A percentile compares a stretch with the other conserved stretches of the same genome.
Evolutionary conservation across 2,329 filamentous ascomycete genomes (phyloP).

Genomic region (Aureobasidium pullulans): DNA sequence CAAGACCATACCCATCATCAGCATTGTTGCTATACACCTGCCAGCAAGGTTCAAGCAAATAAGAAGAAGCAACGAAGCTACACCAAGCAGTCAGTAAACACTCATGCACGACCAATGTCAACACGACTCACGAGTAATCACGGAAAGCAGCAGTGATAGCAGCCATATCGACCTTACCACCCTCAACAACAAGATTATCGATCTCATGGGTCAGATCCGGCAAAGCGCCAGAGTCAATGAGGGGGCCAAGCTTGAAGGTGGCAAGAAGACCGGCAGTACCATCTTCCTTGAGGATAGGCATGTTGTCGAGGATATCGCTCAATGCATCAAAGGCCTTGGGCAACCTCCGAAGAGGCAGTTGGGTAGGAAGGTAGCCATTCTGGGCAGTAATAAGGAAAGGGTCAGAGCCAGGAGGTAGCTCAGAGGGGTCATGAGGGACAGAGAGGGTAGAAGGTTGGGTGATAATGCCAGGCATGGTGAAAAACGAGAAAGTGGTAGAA

Average conservation of each 20-base stretch:
- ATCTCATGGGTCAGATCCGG: slow-evolving; percentile 69
- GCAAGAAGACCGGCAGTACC: slow-evolving; percentile 74
- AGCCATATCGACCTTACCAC: slow-evolving; percentile 63
- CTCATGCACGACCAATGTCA: too few relatives aligned
- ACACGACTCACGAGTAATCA: too few relatives aligned
- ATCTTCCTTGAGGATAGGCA: slow-evolving; percentile 69
- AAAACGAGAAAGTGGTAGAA: neutral
- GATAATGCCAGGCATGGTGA: slow-evolving; percentile 10
- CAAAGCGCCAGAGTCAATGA: slow-evolving; percentile 57
- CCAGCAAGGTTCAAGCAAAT: slow-evolving; percentile 87
- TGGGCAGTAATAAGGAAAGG: slow-evolving; percentile 72
- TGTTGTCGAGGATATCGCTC: slow-evolving; percentile 63
- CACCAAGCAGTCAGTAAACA: too few relatives aligned
- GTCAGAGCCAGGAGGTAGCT: slow-evolving; percentile 47
- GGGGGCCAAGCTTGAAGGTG: slow-evolving; percentile 62
- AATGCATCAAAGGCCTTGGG: slow-evolving; percentile 67
- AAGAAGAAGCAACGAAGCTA: slow-evolving; percentile 73
- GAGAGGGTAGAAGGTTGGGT: slow-evolving; percentile 34
- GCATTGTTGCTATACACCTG: slow-evolving; percentile 50
- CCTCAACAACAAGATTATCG: slow-evolving; percentile 41
- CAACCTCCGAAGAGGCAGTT: slow-evolving; percentile 44
- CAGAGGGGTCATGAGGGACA: slow-evolving; percentile 56
- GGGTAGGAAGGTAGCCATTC: slow-evolving; percentile 65
- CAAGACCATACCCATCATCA: slow-evolving; percentile 70
- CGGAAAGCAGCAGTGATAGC: slow-evolving; percentile 81